Percentiles rank a stretch among this genome's conserved stretches.
Conservation (phyloP, 2,329 filamentous ascomycete genomes). For the Lasiodiplodia theobromae region DNA sequence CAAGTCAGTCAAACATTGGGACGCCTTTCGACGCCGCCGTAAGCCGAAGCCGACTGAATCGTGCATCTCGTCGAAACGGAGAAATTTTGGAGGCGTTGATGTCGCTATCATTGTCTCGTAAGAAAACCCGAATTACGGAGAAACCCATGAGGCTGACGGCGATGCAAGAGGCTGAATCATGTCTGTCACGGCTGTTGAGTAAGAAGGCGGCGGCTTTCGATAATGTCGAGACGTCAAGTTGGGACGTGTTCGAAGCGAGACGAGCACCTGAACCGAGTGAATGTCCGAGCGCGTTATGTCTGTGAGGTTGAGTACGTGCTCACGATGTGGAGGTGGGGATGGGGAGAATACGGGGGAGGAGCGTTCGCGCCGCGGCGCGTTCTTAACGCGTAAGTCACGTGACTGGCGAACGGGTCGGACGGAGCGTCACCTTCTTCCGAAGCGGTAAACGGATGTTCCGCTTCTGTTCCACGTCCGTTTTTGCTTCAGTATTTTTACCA, state of each 20-base stretch:
- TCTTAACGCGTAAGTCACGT: constrained; percentile 12
- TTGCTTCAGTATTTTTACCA: not conserved
- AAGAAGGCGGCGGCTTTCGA: not conserved
- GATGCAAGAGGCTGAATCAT: not conserved
- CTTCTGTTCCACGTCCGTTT: not conserved
- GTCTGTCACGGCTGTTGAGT: not conserved
- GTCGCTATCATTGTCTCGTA: not conserved
- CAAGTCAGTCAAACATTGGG: constrained; percentile 18
- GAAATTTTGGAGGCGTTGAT: not conserved
- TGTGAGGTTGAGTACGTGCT: not conserved
- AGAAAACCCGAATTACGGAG: not conserved
- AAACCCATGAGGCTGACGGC: not conserved
- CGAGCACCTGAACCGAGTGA: not conserved
- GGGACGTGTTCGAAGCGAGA: not conserved
- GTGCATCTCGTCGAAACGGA: not conserved
- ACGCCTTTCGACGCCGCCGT: not conserved
- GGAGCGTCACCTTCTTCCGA: not conserved
- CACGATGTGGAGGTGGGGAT: constrained; percentile 1
- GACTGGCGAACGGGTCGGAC: not conserved
- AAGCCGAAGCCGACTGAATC: not conserved
- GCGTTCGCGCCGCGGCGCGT: not conserved
- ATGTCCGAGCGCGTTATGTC: constrained; percentile 1
- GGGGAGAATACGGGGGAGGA: not conserved
- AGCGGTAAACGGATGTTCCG: not conserved
- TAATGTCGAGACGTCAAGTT: not conserved